Evolutionary conservation across 1,139 yeast genomes (phyloP), one percentile per base, ranked within the genome.

Genomic region (Yamadazyma mexicana): DNA sequence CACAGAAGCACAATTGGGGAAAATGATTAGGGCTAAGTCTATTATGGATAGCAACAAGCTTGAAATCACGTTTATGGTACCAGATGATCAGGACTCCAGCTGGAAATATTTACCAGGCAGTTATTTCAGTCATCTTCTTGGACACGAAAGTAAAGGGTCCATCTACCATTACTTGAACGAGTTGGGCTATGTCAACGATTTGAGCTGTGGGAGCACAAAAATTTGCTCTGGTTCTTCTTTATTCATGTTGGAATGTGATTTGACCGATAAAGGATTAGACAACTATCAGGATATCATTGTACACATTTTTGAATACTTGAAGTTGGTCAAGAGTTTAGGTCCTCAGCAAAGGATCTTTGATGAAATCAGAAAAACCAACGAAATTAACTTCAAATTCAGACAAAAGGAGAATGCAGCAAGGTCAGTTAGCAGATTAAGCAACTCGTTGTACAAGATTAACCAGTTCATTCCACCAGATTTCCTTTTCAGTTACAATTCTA

Each of bases 131-230:
- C 97, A 91, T 59, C 69, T 92, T 42, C 64, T 92, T 40, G 98
- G 98, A 25, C 98, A 92, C 59, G 98, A 92, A 64, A 87, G 77
- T 39, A 73, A 81, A 39, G 98, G 98, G 1, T 87, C 96, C 1
- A 62, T 92, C 14, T 69, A 87, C 28, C 75, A 81, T 40, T 75
- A 72, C 48, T 74, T 91, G 47, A 91, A 89, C 62, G 63, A 68
- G 31, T 51, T 52, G 44, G 87, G 92, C 9, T 87, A 92, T 88
- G 95, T 89, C 5, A 84, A 79, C 46, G 83, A 78, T 12, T 72
- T 92, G 39, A 78, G 88, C 25, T 81, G 92, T 24, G 96, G 96
- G 8, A 75, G 80, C 31, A 75, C 78, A 55, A 77, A 77, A 35
- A 76, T 88, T 10, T 83, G 91, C 35, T 73, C 79, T 37, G 95